Conservation (phyloP, 345 rosid genomes). For the Conringia planisiliqua region DNA sequence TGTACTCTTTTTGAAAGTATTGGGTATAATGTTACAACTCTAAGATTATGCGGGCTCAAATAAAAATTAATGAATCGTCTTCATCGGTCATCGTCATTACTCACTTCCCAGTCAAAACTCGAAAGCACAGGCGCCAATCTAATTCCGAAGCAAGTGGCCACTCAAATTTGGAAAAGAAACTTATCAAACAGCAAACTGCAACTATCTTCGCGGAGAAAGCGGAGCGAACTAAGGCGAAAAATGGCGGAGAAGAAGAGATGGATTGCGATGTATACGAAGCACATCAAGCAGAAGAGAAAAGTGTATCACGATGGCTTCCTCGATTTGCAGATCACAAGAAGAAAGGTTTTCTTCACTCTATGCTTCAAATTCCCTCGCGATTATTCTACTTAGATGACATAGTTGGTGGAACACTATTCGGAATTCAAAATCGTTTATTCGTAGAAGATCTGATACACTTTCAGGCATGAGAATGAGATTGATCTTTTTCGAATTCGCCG, state of each 20-base stretch:
- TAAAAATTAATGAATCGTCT: neutral
- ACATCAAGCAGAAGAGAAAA: slow-evolving; percentile 76
- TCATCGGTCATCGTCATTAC: neutral
- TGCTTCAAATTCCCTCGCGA: neutral
- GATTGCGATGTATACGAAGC: slow-evolving; percentile 80
- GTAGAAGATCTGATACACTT: neutral
- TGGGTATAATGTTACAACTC: neutral
- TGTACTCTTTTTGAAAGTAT: neutral
- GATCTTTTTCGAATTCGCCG: neutral
- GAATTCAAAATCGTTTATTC: neutral
- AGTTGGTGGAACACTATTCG: neutral
- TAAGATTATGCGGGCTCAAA: neutral
- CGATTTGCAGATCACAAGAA: slow-evolving; percentile 42
- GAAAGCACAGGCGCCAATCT: too few species aligned
- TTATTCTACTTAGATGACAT: neutral
- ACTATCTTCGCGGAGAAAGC: neutral
- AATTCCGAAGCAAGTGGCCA: neutral
- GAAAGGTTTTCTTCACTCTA: slow-evolving; percentile 44
- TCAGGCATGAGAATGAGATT: neutral
- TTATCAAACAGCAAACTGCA: neutral
- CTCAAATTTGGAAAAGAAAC: neutral
- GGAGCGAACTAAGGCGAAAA: neutral
- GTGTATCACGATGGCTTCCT: slow-evolving; percentile 79
- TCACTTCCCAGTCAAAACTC: too few species aligned
- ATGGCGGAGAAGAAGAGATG: slow-evolving; percentile 60